Base-by-base conservation (phyloP, 2,329 filamentous ascomycete species). In the Mollisiaceae sp. region DNA sequence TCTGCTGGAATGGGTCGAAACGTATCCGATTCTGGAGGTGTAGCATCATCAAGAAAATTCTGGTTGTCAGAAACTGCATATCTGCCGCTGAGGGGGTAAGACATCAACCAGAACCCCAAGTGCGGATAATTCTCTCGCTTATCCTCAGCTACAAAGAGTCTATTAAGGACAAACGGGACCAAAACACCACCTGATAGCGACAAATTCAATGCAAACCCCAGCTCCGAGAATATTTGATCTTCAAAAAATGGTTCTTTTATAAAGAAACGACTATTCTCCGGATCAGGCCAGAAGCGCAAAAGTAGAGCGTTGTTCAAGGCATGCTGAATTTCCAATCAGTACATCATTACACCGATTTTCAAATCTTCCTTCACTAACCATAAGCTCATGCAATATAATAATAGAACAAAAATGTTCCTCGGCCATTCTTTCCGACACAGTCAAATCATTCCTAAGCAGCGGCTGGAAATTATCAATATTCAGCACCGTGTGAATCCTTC, bases 401-500 rank as follows among this genome's bases (percentile, higher is more conserved):
- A 18, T 22, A 14, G 43, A 14, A 20, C 18, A 20, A 20, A 4
- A 22, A 22, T 20, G 4, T 11, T 47, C 18, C 4, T 47, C 11
- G 11, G 35, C 35, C 2, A 45, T 5, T 22, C 39, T 60, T 27
- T 60, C 58, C 24, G 58, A 60, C 4, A 14, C 15, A 39, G 39
- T 47, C 12, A 60, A 36, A 20, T 60, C 58, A 45, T 47, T 60
- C n/a, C 39, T 24, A 12, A 60, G 58, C 14, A 60, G 41, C 4
- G 58, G 22, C 22, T 60, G 39, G 20, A 20, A 60, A 6, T 14
- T 12, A 15, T 27, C 38, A 43, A 15, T 47, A 24, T 47, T 50
- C 12, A 50, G 32, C 24, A 1, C 14, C 12, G 47, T 45, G n/a
- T 60, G 27, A 14, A 32, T 59, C 5, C 56, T 27, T 38, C 20